These are phyloP conservation scores for Hemisphaericaspora lyxosophila DNA, from an alignment of 1,139 yeast genomes.

Conservation along the genomic window DNA sequence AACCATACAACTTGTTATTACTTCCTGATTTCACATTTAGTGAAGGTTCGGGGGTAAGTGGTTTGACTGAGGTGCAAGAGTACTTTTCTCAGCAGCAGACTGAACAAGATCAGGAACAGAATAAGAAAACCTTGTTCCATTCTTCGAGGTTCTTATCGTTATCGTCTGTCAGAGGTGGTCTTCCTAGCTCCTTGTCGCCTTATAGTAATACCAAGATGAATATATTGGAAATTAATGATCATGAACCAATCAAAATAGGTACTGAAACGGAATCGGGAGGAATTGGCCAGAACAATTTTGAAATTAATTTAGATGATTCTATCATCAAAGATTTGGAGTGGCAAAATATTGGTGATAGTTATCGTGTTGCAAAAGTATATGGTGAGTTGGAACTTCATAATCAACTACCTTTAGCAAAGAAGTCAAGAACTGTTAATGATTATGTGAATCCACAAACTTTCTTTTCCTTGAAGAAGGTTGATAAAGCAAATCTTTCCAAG, in stretches of 20 bases:
- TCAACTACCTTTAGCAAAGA: slow-evolving; percentile 15
- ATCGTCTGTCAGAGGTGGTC: slow-evolving; percentile 33
- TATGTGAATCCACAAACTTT: slow-evolving; percentile 37
- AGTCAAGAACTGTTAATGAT: slow-evolving; percentile 26
- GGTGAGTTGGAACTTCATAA: slow-evolving; percentile 63
- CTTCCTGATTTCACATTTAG: slow-evolving; percentile 45
- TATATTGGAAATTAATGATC: slow-evolving; percentile 34
- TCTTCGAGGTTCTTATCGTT: slow-evolving; percentile 36
- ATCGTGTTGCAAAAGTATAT: slow-evolving; percentile 75
- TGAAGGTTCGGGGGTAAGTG: slow-evolving; percentile 25
- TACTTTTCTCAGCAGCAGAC: slow-evolving; percentile 36
- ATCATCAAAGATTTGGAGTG: slow-evolving; percentile 67
- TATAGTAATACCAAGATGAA: slow-evolving; percentile 26
- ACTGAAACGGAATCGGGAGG: slow-evolving; percentile 35
- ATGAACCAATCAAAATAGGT: slow-evolving; percentile 52
- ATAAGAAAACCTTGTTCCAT: slow-evolving; percentile 22
- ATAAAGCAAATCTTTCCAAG: slow-evolving; percentile 10
- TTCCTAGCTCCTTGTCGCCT: slow-evolving; percentile 21
- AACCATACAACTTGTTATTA: slow-evolving; percentile 73
- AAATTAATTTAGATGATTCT: slow-evolving; percentile 67
- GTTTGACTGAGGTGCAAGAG: slow-evolving; percentile 27
- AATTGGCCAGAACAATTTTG: slow-evolving; percentile 59
- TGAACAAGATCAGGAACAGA: slow-evolving; percentile 25
- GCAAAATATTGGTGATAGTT: slow-evolving; percentile 83
- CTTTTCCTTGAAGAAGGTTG: slow-evolving; percentile 35